Evolutionary conservation across 2,329 filamentous ascomycete genomes (phyloP), one percentile per base, ranked within the genome.

Genomic region (Fusarium falciforme): DNA sequence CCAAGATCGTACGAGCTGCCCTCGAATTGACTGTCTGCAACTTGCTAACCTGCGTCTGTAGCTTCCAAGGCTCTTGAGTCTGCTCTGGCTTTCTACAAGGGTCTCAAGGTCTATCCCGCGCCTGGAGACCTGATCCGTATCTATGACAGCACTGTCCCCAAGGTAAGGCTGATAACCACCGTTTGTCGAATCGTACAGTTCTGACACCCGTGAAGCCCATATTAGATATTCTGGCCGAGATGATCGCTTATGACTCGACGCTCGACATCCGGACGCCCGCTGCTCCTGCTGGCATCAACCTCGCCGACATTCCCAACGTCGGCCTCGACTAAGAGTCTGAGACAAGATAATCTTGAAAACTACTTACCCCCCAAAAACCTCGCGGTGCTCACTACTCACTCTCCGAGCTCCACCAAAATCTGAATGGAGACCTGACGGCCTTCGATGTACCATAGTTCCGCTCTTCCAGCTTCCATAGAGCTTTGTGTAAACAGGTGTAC

Each of bases 131-230:
- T 99, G 79, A 98, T 99, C 83, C 90, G 90, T 80, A 98, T 99
- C 84, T 99, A 99, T 85, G 96, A 99, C 85, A 98, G 97, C 90
- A 98, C 96, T 35, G 95, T 98, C 54, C 93, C 96, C 78, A 98
- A 98, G 93, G 95, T 94, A 78, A 71, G 79, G 35, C 35, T 52
- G 29, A 29, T 38, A 38, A 52, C 27, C 17, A 52, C 17, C 10
- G n/a, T n/a, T n/a, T n/a, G n/a, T n/a, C 17, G 25, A 35, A 59
- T 40, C 22, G 12, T 40, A 25, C 22, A 29, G 40, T 14, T 54
- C 77, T 81, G 68, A 82, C 70, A 61, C 4, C n/a, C 25, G 14
- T 20, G 38, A 75, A 96, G 93, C 92, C 95, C 72, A 94, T 98
- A 79, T 92, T 99, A 78, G 96, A 99, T 84, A 92, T 98, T 79